Evolutionary conservation across 2,329 filamentous ascomycete species (phyloP).

Genomic region (Scedosporium dehoogii): DNA sequence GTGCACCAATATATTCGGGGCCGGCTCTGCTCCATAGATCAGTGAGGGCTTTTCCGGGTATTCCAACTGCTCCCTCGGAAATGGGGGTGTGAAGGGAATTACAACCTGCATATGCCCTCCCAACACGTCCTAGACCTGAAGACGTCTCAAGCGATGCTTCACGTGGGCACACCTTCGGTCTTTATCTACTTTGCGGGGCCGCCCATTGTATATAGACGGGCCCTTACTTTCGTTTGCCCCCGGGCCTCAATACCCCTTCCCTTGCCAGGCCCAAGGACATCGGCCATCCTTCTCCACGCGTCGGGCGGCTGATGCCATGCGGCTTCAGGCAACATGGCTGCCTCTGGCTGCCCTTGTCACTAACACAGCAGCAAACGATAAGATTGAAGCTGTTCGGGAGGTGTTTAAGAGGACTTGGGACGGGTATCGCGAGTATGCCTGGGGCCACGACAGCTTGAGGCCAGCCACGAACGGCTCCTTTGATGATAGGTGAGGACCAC

Average conservation of each 20-base stretch:
- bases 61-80: not conserved
- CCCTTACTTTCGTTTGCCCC: not conserved
- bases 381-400: conserved; percentile 44
- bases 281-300: not conserved
- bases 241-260: no score
- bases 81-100: not conserved
- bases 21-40: no score
- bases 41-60: not conserved
- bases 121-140: not conserved
- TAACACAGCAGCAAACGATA: not conserved
- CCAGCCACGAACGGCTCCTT: conserved; percentile 55
- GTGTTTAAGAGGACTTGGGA: conserved; percentile 64
- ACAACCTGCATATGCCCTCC: not conserved
- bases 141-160: not conserved
- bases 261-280: not conserved
- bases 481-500: conserved; percentile 54
- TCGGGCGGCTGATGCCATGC: not conserved
- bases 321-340: not conserved
- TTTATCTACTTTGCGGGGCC: no score
- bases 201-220: no score
- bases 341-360: not conserved
- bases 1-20: not conserved
- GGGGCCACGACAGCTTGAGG: conserved; percentile 65
- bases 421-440: conserved; percentile 64
- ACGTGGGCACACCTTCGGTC: no score